Base-by-base conservation (phyloP, 768 basidiomycete species). In the Pleurotus cornucopiae region DNA sequence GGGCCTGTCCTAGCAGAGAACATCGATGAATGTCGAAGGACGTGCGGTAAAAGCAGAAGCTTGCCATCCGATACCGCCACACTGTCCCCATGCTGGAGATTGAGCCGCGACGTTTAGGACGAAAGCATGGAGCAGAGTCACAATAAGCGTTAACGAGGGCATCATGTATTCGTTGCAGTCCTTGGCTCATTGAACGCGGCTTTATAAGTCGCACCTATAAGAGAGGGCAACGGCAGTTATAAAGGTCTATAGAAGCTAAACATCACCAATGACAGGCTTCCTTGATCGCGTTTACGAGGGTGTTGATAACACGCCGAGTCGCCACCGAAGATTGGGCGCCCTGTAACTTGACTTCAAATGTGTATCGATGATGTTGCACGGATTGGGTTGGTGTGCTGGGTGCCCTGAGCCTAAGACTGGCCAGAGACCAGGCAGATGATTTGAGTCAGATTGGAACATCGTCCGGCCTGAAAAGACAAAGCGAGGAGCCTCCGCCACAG, bases 61-160 rank as follows among this genome's bases (percentile, higher is more conserved):
- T 60, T 48, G 73, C 75, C 75, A 76, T 46, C 69, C 69, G 57
- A 62, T 64, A 21, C 77, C 76, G 14, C 76, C 77, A 62, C 77
- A 77, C 57, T 77, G 77, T 2, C 71, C 71, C 67, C 69, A 77
- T 11, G 73, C 75, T 6, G 66, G 61, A 14, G 73, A 69, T 58
- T 77, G 75, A n/a, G 76, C 72, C 7, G 49, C 58, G 1, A 55
- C 70, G 13, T 11, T 18, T 9, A 52, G 3, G 12, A 30, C 38
- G 38, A 21, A 20, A 14, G 23, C 12, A n/a, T 34, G 20, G 4
- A 52, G 20, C 1, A 39, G 14, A 12, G 38, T 11, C 30, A 34
- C 34, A 7, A 53, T 21, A 18, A 40, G 39, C 18, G 34, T 41
- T 14, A 23, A 20, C 13, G 39, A 14, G 2, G 23, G n/a, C 51